Conservation (phyloP, 805 yeast genomes). For the Jamesozyma jinghongensis region DNA sequence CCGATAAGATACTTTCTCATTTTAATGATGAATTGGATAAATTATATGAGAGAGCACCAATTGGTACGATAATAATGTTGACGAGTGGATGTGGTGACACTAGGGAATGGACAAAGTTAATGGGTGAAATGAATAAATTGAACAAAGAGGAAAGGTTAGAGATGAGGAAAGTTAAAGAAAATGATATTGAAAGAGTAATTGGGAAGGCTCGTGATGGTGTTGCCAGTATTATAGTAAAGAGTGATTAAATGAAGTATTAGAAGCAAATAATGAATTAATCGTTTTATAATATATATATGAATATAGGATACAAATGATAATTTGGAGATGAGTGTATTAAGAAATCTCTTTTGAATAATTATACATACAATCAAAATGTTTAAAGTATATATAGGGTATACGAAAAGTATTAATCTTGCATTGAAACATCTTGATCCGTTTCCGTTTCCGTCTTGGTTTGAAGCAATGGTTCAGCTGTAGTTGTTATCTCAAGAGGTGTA, state of each 20-base stretch:
- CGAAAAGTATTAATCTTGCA: constrained; percentile 6
- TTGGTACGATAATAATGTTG: constrained; percentile 49
- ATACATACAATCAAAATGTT: too few relatives aligned
- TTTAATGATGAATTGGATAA: constrained; percentile 39
- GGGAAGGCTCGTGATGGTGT: constrained; percentile 51
- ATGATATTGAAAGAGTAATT: constrained; percentile 39
- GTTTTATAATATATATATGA: too few relatives aligned
- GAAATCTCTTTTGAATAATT: too few relatives aligned
- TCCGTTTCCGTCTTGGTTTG: neutral
- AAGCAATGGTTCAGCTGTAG: neutral
- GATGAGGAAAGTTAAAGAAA: constrained; percentile 37
- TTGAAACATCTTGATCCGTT: constrained; percentile 7
- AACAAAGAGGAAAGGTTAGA: constrained; percentile 34
- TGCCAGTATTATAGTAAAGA: constrained; percentile 44
- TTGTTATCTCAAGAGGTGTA: too few relatives aligned
- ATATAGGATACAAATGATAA: too few relatives aligned
- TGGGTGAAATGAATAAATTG: constrained; percentile 34
- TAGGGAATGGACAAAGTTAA: constrained; percentile 34
- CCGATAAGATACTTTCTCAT: constrained; percentile 10
- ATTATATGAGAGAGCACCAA: constrained; percentile 47
- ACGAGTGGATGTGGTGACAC: constrained; percentile 59
- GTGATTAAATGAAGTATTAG: too few relatives aligned
- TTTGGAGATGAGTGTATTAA: too few relatives aligned
- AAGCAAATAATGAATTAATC: too few relatives aligned
- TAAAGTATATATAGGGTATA: too few relatives aligned